Evolutionary conservation across 805 yeast species (phyloP), one percentile per base, ranked within the genome.

Genomic region (Blastobotrys peoriensis): DNA sequence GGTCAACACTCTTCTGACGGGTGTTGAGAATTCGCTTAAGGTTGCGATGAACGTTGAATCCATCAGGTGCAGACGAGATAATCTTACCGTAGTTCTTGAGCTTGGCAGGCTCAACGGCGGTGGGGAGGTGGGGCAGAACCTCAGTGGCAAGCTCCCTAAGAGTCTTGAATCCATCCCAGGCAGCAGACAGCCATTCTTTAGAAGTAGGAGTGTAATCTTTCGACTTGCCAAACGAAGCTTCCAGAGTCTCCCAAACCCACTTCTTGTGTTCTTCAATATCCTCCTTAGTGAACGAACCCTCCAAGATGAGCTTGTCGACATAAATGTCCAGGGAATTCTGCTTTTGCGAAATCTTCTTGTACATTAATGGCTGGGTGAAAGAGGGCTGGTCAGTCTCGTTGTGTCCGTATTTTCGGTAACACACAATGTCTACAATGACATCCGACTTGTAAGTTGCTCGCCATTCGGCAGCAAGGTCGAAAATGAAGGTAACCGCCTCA

Each of bases 331-430:
- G 75, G 40, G 89, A 95, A 43, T 88, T 81, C 65, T 81, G 78
- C 83, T 89, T 91, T 66, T 85, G 75, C 45, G 91, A 88, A 63
- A 93, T 86, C 71, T 78, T 78, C 66, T 86, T 72, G 76, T 93
- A 93, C 99, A 93, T 93, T 61, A 88, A 71, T 41, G 99, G 99
- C 71, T 93, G 99, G 38, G 99, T 93, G 78, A 93, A 93, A 28
- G 95, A 74, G 48, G 99, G 99, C 74, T 93, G 99, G 71, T 93
- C 99, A 54, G 98, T 93, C 76, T 93, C 99, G 68, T 93, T 93
- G 76, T 93, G 99, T 66, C 99, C 99, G 66, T 93, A 79, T 69
- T 89, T 91, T 73, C 99, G 82, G 85, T 93, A 93, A 67, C 98
- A 96, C 62, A 93, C 96, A 62, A 93, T 82, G 69, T 93, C 99